Conservation (phyloP, 2,329 filamentous ascomycete genomes). For the Diaporthe citriasiana region DNA sequence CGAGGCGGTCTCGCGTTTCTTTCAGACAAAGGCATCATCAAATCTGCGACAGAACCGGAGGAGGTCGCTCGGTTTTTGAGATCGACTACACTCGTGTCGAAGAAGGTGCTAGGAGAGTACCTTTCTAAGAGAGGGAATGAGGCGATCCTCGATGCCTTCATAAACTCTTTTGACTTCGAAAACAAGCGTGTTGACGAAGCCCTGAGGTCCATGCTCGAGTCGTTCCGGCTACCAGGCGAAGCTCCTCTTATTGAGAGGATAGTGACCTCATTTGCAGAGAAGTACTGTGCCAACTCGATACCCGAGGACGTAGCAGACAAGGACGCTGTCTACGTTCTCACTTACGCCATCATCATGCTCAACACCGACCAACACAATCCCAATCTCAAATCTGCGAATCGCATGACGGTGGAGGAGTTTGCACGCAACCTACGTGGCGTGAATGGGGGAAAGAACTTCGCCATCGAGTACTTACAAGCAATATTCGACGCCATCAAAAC, state of each 20-base stretch:
- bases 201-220: conserved; percentile 85
- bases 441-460: conserved; percentile 88
- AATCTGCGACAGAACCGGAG: conserved; percentile 79
- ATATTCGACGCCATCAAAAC: conserved; percentile 94
- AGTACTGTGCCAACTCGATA: conserved; percentile 79
- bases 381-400: conserved; percentile 82
- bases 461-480: conserved; percentile 82
- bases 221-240: conserved; percentile 94
- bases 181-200: conserved; percentile 93
- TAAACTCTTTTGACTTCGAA: conserved; percentile 88
- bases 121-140: conserved; percentile 93
- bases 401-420: conserved; percentile 90
- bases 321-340: conserved; percentile 90
- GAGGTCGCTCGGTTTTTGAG: conserved; percentile 89
- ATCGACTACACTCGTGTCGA: conserved; percentile 89
- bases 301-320: conserved; percentile 85
- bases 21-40: conserved; percentile 87
- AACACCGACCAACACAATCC: conserved; percentile 98
- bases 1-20: conserved; percentile 91
- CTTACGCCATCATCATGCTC: conserved; percentile 96
- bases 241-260: conserved; percentile 94
- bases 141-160: conserved; percentile 84
- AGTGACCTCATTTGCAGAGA: conserved; percentile 86
- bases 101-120: conserved; percentile 91
- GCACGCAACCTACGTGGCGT: conserved; percentile 90